Conservation (phyloP, 768 basidiomycete species). For the Cyathus striatus region DNA sequence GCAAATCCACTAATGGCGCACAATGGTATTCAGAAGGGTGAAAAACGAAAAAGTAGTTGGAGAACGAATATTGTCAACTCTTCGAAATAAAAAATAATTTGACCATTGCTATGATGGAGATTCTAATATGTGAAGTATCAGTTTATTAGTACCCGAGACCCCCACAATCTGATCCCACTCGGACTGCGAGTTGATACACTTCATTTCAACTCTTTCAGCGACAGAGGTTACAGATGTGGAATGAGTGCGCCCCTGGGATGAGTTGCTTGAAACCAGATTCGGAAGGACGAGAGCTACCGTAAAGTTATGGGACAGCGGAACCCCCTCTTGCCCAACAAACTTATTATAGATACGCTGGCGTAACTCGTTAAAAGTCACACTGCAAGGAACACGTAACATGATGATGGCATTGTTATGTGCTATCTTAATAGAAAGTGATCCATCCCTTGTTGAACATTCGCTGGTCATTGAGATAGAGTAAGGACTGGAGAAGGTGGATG, state of each 20-base stretch:
- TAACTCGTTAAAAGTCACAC: constrained; percentile 40
- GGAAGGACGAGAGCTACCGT: constrained; percentile 47
- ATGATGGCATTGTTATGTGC: constrained; percentile 55
- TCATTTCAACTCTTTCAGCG: constrained; percentile 23
- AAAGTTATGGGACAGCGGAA: constrained; percentile 48
- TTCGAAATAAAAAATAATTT: constrained; percentile 1
- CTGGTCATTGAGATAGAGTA: constrained; percentile 29
- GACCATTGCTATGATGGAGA: constrained; percentile 13
- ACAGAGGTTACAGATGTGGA: constrained; percentile 24
- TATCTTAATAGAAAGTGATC: constrained; percentile 56
- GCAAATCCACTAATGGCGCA: no score
- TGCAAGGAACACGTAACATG: constrained; percentile 46
- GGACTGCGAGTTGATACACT: constrained; percentile 43
- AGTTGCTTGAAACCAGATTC: constrained; percentile 7
- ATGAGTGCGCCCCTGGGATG: constrained; percentile 22
- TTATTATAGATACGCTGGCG: constrained; percentile 57
- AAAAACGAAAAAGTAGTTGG: no score
- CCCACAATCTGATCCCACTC: constrained; percentile 59
- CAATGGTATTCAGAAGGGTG: no score
- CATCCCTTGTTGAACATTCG: constrained; percentile 13
- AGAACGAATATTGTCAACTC: no score
- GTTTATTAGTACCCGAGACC: no score
- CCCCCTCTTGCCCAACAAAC: constrained; percentile 56
- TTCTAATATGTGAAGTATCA: constrained; percentile 54
- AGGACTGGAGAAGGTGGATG: constrained; percentile 16